phyloP scores from a whole-genome alignment of 805 yeast genomes.

The Saccharomycopsis fermentans region DNA sequence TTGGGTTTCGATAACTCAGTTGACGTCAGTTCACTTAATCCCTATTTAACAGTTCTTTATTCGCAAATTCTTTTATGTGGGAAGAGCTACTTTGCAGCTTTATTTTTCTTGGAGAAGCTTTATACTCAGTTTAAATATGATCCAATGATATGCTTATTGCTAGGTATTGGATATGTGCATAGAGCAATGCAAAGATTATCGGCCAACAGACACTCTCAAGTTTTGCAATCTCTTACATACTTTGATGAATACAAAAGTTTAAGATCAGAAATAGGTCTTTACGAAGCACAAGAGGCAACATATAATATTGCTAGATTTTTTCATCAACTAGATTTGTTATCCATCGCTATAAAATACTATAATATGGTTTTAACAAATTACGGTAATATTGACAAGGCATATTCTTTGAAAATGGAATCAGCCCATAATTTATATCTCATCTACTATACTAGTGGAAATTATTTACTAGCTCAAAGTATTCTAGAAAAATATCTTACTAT shows the following conservation, averaged over 20 bases:
- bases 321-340: slow-evolving; percentile 69
- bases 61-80: slow-evolving; percentile 74
- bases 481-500: slow-evolving; percentile 57
- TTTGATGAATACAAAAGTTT: slow-evolving; percentile 58
- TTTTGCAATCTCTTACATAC: slow-evolving; percentile 78
- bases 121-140: slow-evolving; percentile 60
- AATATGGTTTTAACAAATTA: slow-evolving; percentile 43
- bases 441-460: slow-evolving; percentile 67
- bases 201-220: slow-evolving; percentile 74
- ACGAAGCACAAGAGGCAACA: slow-evolving; percentile 64
- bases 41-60: slow-evolving; percentile 69
- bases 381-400: slow-evolving; percentile 23
- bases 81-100: slow-evolving; percentile 71
- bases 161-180: slow-evolving; percentile 77
- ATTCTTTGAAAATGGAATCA: slow-evolving; percentile 61
- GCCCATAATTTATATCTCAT: slow-evolving; percentile 78
- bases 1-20: slow-evolving; percentile 24
- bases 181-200: slow-evolving; percentile 88
- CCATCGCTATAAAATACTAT: slow-evolving; percentile 68
- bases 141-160: slow-evolving; percentile 64
- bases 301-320: slow-evolving; percentile 80
- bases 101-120: slow-evolving; percentile 66
- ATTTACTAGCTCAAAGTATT: slow-evolving; percentile 48
- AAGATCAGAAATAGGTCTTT: slow-evolving; percentile 28
- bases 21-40: slow-evolving; percentile 26